A percentile compares a stretch with the other conserved stretches of the same genome.
These are phyloP conservation scores for Mycocentrospora acerina DNA, from an alignment of 2,329 filamentous ascomycete species.

Conservation along the genomic window DNA sequence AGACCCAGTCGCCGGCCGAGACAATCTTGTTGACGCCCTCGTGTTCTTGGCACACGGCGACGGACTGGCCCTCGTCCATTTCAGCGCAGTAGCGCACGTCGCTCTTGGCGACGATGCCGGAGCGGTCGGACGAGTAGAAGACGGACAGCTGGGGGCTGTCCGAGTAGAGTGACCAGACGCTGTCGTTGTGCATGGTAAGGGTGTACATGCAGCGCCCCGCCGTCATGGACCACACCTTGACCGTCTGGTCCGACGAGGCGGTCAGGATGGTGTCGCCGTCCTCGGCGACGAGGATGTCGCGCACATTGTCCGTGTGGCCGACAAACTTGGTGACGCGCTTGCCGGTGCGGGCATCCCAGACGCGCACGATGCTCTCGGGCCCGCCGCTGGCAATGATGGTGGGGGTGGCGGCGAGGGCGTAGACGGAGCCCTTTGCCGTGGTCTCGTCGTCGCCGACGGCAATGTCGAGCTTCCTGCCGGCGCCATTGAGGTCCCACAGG, in stretches of 20 bases:
- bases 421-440: conserved; percentile 88
- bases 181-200: conserved; percentile 97
- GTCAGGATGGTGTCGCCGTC: conserved; percentile 90
- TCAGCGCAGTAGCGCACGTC: conserved; percentile 77
- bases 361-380: conserved; percentile 85
- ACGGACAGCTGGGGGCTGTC: conserved; percentile 80
- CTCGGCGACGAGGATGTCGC: conserved; percentile 85
- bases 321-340: conserved; percentile 95
- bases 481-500: conserved; percentile 90
- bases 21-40: conserved; percentile 71
- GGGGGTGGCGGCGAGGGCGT: conserved; percentile 78
- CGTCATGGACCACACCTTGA: conserved; percentile 97
- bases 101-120: conserved; percentile 92
- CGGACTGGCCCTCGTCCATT: conserved; percentile 83
- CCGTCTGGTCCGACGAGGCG: conserved; percentile 91
- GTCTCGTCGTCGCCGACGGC: conserved; percentile 81
- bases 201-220: conserved; percentile 97
- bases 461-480: conserved; percentile 83
- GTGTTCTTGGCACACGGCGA: conserved; percentile 91
- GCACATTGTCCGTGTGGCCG: conserved; percentile 91
- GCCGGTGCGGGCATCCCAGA: conserved; percentile 89
- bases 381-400: conserved; percentile 88
- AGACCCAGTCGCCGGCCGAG: conserved; percentile 72
- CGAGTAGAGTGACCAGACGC: conserved; percentile 94
- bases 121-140: conserved; percentile 94